phyloP scores from a whole-genome alignment of 2,329 filamentous ascomycete genomes.

The Ceratocystis cacaofunesta region DNA sequence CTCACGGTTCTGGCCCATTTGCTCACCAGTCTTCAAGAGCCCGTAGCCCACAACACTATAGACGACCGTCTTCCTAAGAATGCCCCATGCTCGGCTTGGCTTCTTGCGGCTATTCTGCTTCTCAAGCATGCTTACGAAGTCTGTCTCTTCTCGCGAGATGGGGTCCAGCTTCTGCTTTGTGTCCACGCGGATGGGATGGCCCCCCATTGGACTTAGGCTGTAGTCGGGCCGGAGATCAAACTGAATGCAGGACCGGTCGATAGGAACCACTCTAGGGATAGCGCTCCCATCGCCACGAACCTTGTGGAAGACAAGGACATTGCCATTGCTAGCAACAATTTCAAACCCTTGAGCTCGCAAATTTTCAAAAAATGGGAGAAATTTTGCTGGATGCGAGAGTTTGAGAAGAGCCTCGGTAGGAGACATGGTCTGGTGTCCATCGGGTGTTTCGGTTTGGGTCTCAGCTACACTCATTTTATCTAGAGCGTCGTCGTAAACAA shows the following conservation, averaged over 20 bases:
- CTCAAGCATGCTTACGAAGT: conserved; percentile 2
- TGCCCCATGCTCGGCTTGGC: neutral
- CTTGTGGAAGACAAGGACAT: conserved; percentile 54
- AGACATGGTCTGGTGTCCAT: conserved; percentile 25
- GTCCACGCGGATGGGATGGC: conserved; percentile 13
- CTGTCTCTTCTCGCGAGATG: conserved; percentile 1
- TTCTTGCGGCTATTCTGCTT: conserved; percentile 4
- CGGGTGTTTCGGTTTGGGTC: conserved; percentile 31
- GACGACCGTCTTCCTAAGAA: conserved; percentile 18
- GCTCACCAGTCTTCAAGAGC: conserved; percentile 4
- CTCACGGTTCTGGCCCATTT: neutral
- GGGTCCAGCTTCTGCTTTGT: neutral
- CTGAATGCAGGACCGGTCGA: conserved; percentile 1
- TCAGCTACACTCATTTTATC: conserved; percentile 46
- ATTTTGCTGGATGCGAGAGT: conserved; percentile 48
- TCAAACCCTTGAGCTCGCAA: conserved; percentile 50
- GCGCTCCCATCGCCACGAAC: conserved; percentile 27
- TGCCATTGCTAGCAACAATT: conserved; percentile 46
- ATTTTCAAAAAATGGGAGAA: conserved; percentile 46
- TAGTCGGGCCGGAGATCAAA: conserved; percentile 9
- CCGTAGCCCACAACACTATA: conserved; percentile 5
- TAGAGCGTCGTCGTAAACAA: conserved; percentile 49
- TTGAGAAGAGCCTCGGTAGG: conserved; percentile 46
- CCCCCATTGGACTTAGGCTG: conserved; percentile 1
- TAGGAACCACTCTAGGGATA: conserved; percentile 1